These are phyloP conservation scores for Calonectria ilicicola DNA, from an alignment of 2,329 filamentous ascomycete species.

Conservation along the genomic window DNA sequence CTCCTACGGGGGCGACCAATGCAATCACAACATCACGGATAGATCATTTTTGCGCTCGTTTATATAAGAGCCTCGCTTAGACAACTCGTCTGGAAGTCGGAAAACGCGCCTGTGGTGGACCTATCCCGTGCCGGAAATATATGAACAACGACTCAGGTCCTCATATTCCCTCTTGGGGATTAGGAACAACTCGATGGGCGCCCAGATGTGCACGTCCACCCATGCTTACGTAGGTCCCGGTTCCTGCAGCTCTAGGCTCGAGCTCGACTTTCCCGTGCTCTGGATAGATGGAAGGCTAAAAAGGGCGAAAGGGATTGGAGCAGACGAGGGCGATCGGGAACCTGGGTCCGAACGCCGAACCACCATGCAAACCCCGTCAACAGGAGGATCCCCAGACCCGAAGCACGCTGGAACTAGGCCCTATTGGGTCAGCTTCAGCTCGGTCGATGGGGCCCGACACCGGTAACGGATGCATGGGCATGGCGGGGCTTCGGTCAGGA, in stretches of 20 bases:
- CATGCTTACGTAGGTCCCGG: not conserved
- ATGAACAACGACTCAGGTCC: not conserved
- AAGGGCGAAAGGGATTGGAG: conserved; percentile 25
- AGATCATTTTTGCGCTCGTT: not conserved
- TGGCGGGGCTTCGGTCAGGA: conserved; percentile 23
- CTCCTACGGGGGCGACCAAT: too few relatives aligned
- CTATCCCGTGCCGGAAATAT: not conserved
- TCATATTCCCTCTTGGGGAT: not conserved
- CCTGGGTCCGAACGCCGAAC: conserved; percentile 21
- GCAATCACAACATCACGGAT: not conserved
- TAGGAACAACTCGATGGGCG: not conserved
- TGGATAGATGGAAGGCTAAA: conserved; percentile 26
- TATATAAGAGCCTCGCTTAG: not conserved
- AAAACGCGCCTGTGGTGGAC: not conserved
- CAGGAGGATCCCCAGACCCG: conserved; percentile 14
- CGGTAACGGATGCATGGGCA: conserved; percentile 16
- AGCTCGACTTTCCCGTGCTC: not conserved
- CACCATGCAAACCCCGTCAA: conserved; percentile 14
- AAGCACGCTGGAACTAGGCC: conserved; percentile 7
- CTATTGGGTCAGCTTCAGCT: conserved; percentile 30
- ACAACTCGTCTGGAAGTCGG: not conserved
- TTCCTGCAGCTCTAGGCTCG: not conserved
- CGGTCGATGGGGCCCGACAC: conserved; percentile 39
- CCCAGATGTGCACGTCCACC: not conserved
- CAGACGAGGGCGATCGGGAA: conserved; percentile 14